phyloP scores from a whole-genome alignment of 129 eudicot genomes.

The Arctium lappa region DNA sequence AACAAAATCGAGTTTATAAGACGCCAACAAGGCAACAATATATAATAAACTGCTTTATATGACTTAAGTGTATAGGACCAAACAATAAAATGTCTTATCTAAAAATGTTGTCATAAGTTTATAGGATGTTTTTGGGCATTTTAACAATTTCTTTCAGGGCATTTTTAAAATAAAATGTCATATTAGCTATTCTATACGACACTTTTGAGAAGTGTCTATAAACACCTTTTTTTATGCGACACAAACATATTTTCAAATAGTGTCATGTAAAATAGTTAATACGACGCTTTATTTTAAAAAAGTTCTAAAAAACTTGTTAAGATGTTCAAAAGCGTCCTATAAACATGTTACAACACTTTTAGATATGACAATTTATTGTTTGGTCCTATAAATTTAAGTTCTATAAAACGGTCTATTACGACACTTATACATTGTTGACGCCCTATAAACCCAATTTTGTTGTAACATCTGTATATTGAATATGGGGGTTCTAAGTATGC shows the following conservation, averaged over 20 bases:
- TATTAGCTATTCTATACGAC: neutral
- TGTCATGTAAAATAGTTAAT: neutral
- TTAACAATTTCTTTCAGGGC: neutral
- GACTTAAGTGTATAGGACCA: neutral
- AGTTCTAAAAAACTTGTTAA: neutral
- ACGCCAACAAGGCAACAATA: neutral
- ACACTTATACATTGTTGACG: neutral
- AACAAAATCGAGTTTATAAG: neutral
- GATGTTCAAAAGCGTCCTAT: neutral
- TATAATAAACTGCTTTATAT: neutral
- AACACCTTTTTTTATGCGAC: neutral
- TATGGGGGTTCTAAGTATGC: conserved; percentile 17
- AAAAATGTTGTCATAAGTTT: too few species aligned
- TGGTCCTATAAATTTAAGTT: neutral
- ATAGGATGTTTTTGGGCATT: neutral
- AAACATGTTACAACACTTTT: neutral
- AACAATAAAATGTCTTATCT: neutral
- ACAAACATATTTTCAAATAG: neutral
- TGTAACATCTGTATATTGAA: too few species aligned
- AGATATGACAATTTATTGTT: neutral
- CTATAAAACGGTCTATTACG: neutral
- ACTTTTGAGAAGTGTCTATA: too few species aligned
- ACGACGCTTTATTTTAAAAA: neutral
- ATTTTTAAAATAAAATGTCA: too few species aligned
- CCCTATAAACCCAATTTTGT: too few species aligned